These are phyloP conservation scores for Grosmannia serpens DNA, from an alignment of 2,329 filamentous ascomycete genomes.

Conservation along the genomic window DNA sequence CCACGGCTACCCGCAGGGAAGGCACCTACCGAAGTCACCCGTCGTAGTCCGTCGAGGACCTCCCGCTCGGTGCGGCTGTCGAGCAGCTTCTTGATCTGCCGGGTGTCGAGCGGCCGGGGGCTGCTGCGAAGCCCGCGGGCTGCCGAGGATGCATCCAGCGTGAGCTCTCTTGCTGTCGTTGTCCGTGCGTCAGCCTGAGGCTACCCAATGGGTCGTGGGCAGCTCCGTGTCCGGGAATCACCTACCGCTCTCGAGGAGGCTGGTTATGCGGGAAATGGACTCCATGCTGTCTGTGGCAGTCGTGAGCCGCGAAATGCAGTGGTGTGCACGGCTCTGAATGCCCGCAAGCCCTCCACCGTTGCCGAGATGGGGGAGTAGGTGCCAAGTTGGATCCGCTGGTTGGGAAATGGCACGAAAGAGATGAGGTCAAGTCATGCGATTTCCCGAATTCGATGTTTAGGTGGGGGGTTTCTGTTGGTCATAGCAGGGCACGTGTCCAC, in stretches of 20 bases:
- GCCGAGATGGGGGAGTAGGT: neutral
- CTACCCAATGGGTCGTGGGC: neutral
- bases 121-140: constrained; percentile 56
- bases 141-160: constrained; percentile 89
- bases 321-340: neutral
- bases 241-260: constrained; percentile 86
- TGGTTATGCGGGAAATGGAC: constrained; percentile 88
- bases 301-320: neutral
- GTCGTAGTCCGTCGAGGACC: constrained; percentile 79
- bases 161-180: constrained; percentile 75
- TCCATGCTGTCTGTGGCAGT: constrained; percentile 53
- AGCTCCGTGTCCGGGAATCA: constrained; percentile 1
- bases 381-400: neutral
- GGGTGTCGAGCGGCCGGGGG: constrained; percentile 54
- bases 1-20: too few relatives aligned
- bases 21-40: constrained; percentile 69
- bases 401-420: neutral
- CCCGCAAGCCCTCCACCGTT: neutral
- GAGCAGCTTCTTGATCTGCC: constrained; percentile 85
- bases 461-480: neutral
- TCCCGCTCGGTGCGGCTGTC: constrained; percentile 91
- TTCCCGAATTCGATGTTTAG: neutral
- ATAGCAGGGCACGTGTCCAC: neutral
- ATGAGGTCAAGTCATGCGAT: neutral
- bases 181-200: neutral